Evolutionary conservation across 352 stramenopile genomes (phyloP).

Genomic region (Globisporangium barbulae): DNA sequence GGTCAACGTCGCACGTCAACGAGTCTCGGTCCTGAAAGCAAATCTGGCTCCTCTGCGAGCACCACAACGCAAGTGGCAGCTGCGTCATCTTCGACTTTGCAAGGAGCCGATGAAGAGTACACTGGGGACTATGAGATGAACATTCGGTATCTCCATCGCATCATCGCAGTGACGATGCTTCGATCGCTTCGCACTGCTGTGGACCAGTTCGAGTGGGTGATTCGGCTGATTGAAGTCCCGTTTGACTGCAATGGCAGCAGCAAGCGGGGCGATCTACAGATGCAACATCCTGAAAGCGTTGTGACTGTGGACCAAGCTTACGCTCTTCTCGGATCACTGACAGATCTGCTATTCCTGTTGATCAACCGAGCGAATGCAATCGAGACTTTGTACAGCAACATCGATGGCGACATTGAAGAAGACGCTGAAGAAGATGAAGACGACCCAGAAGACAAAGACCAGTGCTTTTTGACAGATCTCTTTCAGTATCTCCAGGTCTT

Average conservation of each 20-base stretch:
- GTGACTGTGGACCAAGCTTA: constrained; percentile 39
- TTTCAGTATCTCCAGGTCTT: constrained; percentile 51
- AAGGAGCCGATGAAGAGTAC: constrained; percentile 1
- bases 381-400: constrained; percentile 26
- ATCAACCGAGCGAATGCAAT: constrained; percentile 49
- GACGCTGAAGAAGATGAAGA: constrained; percentile 19
- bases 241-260: constrained; percentile 20
- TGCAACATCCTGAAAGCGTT: background rate
- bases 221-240: constrained; percentile 37
- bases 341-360: constrained; percentile 55
- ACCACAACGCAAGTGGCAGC: background rate
- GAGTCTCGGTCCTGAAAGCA: constrained; percentile 22
- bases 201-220: constrained; percentile 49
- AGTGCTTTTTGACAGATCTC: constrained; percentile 44
- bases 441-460: constrained; percentile 17
- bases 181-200: constrained; percentile 43
- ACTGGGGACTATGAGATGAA: constrained; percentile 25
- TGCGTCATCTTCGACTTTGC: background rate
- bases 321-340: constrained; percentile 46
- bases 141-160: constrained; percentile 34
- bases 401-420: constrained; percentile 21
- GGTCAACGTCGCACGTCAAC: constrained; percentile 28
- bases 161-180: constrained; percentile 35
- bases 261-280: constrained; percentile 1
- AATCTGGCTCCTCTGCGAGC: constrained; percentile 3